Evolutionary conservation across 1,284 basidiomycete species (phyloP).

Genomic region (Anthracocystis panici-leucophaei): DNA sequence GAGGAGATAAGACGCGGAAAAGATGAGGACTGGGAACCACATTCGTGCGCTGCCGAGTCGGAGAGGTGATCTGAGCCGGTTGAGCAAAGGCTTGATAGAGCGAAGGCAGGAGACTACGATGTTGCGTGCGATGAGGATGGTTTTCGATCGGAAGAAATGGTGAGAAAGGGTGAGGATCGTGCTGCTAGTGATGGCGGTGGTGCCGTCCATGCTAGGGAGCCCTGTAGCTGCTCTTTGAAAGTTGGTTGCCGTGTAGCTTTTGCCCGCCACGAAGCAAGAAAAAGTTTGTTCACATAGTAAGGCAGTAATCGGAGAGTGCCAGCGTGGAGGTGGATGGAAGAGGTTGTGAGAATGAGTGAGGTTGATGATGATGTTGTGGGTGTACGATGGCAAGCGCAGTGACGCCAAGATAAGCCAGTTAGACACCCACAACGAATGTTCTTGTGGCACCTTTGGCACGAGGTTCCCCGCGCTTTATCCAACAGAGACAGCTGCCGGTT

Average conservation of each 20-base stretch:
- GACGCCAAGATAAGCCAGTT: background rate
- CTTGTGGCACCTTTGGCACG: slow-evolving; percentile 5
- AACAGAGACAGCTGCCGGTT: slow-evolving; percentile 7
- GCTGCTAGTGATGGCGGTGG: background rate
- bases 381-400: background rate
- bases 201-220: slow-evolving; percentile 20
- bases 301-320: background rate
- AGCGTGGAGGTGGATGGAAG: background rate
- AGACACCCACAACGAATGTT: background rate
- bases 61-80: background rate
- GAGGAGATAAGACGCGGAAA: slow-evolving; percentile 42
- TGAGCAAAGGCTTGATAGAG: background rate
- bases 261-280: background rate
- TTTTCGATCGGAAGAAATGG: background rate
- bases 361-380: no score
- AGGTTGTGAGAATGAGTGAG: no score
- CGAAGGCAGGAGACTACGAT: background rate
- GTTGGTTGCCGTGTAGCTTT: slow-evolving; percentile 1
- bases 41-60: slow-evolving; percentile 10
- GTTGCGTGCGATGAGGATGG: background rate
- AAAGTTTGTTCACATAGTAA: slow-evolving; percentile 13
- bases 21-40: slow-evolving; percentile 34
- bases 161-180: no score
- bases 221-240: background rate
- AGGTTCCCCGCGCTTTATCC: background rate